A percentile compares a stretch with the other conserved stretches of the same genome.
phyloP scores from a whole-genome alignment of 345 rosid species.

The Arabidopsis thaliana region DNA sequence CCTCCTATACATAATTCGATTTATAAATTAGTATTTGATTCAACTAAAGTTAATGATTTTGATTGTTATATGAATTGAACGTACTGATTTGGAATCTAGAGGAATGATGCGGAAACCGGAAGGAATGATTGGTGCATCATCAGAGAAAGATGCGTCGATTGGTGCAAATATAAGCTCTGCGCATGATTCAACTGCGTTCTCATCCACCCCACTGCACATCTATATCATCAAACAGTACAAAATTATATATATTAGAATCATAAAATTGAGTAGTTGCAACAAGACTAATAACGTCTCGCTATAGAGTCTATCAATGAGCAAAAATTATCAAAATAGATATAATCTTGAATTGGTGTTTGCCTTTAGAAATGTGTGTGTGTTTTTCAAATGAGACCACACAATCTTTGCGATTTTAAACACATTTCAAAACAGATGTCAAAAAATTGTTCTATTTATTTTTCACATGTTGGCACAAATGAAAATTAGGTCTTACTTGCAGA shows the following conservation, averaged over 20 bases:
- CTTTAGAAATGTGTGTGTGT: too few species aligned
- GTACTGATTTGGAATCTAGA: slow-evolving; percentile 75
- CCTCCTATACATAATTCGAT: slow-evolving; percentile 54
- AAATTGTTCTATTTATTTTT: not conserved
- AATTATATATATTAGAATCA: not conserved
- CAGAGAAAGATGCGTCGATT: slow-evolving; percentile 94
- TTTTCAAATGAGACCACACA: too few species aligned
- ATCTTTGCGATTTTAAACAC: too few species aligned
- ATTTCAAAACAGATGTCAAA: too few species aligned
- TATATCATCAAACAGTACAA: slow-evolving; percentile 42
- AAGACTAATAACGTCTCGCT: not conserved
- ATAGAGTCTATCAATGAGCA: too few species aligned
- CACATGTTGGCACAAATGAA: not conserved
- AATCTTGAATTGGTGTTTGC: too few species aligned
- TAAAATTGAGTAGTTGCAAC: not conserved
- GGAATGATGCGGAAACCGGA: slow-evolving; percentile 98
- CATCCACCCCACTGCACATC: slow-evolving; percentile 97
- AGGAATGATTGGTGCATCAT: slow-evolving; percentile 93
- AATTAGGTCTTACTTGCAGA: slow-evolving; percentile 68
- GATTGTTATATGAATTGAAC: slow-evolving; percentile 10
- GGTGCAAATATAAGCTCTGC: slow-evolving; percentile 96
- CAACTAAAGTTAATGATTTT: not conserved
- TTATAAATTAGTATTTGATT: slow-evolving; percentile 6
- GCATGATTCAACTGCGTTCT: slow-evolving; percentile 78
- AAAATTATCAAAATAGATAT: too few species aligned